phyloP scores from a whole-genome alignment of 768 basidiomycete genomes.

The Pleurotus pulmonarius region DNA sequence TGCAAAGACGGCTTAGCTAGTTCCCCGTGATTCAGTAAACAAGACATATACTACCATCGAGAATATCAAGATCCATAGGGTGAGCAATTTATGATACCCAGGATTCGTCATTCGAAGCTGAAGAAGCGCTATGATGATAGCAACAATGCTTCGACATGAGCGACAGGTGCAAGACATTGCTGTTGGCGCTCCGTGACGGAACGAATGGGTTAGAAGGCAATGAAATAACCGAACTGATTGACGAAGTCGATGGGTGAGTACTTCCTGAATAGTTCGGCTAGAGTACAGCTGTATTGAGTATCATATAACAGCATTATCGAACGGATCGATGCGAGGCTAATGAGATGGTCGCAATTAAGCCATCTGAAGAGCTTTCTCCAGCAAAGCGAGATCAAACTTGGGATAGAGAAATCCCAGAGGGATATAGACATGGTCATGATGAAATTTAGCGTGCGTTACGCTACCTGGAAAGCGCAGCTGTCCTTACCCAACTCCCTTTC shows the following conservation, averaged over 20 bases:
- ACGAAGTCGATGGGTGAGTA: constrained; percentile 31
- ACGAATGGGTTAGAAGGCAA: constrained; percentile 27
- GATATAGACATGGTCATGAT: constrained; percentile 33
- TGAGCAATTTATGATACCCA: constrained; percentile 14
- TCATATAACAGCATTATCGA: constrained; percentile 20
- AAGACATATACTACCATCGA: constrained; percentile 24
- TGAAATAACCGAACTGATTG: constrained; percentile 23
- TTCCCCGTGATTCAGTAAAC: constrained; percentile 19
- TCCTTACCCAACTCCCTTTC: constrained; percentile 10
- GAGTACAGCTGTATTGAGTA: not conserved
- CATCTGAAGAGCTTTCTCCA: constrained; percentile 32
- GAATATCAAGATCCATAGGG: constrained; percentile 36
- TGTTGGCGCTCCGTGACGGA: constrained; percentile 30
- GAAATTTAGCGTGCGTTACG: constrained; percentile 29
- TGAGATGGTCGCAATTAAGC: constrained; percentile 32
- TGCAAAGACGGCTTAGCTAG: not conserved
- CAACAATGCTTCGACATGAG: constrained; percentile 33
- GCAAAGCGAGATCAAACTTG: constrained; percentile 36
- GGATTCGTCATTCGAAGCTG: not conserved
- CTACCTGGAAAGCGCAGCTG: not conserved
- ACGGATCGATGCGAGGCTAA: constrained; percentile 26
- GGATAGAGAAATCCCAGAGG: constrained; percentile 31
- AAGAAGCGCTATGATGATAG: constrained; percentile 14
- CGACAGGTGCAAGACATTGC: constrained; percentile 25
- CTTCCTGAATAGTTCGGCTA: not conserved